These are phyloP conservation scores for Ceratobasidium sp. DNA, from an alignment of 1,284 basidiomycete genomes.

Conservation along the genomic window DNA sequence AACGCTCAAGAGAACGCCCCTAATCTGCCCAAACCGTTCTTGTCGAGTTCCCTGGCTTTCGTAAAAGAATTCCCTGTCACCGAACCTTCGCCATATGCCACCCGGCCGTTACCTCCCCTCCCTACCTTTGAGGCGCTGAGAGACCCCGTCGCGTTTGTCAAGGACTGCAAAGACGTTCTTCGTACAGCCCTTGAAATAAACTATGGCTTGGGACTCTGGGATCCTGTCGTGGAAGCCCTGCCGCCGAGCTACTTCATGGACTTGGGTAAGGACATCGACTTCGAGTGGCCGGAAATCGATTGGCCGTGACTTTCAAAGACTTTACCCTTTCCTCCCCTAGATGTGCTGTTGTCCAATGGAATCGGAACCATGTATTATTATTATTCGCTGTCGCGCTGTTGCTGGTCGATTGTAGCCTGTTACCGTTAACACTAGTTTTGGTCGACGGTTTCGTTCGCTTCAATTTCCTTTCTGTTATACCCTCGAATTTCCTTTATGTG, in stretches of 20 bases:
- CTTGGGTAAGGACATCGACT: slow-evolving; percentile 5
- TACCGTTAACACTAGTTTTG: background rate
- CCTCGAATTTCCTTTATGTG: no score
- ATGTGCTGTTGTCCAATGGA: background rate
- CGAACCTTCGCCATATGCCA: background rate
- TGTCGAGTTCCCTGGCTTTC: background rate
- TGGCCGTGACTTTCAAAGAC: background rate
- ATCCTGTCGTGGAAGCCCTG: slow-evolving; percentile 17
- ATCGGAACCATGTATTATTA: background rate
- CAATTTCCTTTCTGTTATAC: no score
- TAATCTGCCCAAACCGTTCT: background rate
- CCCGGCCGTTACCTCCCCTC: background rate
- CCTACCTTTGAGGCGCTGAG: background rate
- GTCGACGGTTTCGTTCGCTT: no score
- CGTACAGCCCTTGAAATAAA: slow-evolving; percentile 10
- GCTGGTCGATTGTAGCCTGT: background rate
- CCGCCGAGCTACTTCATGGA: slow-evolving; percentile 19
- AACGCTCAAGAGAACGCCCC: no score
- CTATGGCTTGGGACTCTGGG: background rate
- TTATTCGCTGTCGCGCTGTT: background rate
- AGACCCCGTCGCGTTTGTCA: background rate
- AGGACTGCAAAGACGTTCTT: slow-evolving; percentile 2
- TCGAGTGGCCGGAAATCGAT: slow-evolving; percentile 17
- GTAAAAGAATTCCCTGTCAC: background rate
- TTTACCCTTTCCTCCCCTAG: background rate